A percentile compares a stretch with the other conserved stretches of the same genome.
These are phyloP conservation scores for Xerocomellus dryophilus DNA, from an alignment of 768 basidiomycete species.

Conservation along the genomic window DNA sequence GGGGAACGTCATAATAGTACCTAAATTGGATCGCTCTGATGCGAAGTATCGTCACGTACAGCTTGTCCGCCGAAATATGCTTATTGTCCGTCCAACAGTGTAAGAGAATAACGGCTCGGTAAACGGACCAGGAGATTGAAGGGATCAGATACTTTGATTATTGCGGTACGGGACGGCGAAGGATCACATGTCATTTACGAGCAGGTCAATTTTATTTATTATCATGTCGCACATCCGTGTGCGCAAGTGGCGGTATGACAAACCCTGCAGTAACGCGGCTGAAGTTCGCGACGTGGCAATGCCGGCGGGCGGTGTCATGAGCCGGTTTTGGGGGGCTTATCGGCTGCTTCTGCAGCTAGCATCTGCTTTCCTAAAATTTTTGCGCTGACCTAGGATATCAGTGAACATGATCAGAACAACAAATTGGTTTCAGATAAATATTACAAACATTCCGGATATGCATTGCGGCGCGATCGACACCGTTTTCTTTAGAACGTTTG, in stretches of 20 bases:
- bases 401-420: slow-evolving; percentile 8
- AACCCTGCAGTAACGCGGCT: slow-evolving; percentile 7
- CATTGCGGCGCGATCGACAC: slow-evolving; percentile 77
- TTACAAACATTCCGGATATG: slow-evolving; percentile 77
- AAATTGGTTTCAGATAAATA: slow-evolving; percentile 16
- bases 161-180: slow-evolving; percentile 10
- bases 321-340: slow-evolving; percentile 30
- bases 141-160: slow-evolving; percentile 21
- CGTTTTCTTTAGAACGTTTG: slow-evolving; percentile 71
- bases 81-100: slow-evolving; percentile 22
- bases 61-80: slow-evolving; percentile 11
- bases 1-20: slow-evolving; percentile 22
- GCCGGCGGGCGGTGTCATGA: slow-evolving; percentile 19
- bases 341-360: slow-evolving; percentile 34
- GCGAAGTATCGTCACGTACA: slow-evolving; percentile 22
- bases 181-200: slow-evolving; percentile 7
- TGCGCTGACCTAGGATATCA: slow-evolving; percentile 62
- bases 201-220: slow-evolving; percentile 12
- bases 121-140: slow-evolving; percentile 28
- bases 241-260: slow-evolving; percentile 16
- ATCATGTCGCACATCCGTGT: slow-evolving; percentile 6
- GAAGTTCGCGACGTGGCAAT: slow-evolving; percentile 2
- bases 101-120: slow-evolving; percentile 20
- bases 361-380: slow-evolving; percentile 69
- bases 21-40: slow-evolving; percentile 16